Percentiles rank a stretch among this genome's conserved stretches.
Conservation (phyloP, 2,329 filamentous ascomycete species). For the Colletotrichum sp. region DNA sequence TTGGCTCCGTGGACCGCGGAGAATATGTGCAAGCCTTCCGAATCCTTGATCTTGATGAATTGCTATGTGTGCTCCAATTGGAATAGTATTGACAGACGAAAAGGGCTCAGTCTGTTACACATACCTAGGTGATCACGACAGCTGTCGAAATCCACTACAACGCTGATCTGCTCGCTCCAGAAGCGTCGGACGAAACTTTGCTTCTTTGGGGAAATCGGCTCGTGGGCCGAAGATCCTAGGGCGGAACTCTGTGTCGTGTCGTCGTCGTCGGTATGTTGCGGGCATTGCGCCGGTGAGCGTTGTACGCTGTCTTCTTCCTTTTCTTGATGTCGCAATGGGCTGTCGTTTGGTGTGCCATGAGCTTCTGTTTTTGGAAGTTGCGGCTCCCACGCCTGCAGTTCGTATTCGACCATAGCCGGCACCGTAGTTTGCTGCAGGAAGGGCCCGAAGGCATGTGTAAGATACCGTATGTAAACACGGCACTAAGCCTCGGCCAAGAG, state of each 20-base stretch:
- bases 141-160: slow-evolving; percentile 52
- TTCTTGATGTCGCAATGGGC: not conserved
- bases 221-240: not conserved
- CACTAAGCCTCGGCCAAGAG: not conserved
- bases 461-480: not conserved
- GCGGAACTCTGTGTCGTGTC: not conserved
- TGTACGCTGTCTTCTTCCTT: not conserved
- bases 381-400: not conserved
- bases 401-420: not conserved
- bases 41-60: not conserved
- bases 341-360: not conserved
- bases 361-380: not conserved
- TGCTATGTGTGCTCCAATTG: not conserved
- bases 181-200: slow-evolving; percentile 29
- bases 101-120: no score
- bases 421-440: not conserved
- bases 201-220: not conserved
- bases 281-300: not conserved
- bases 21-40: not conserved
- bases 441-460: not conserved
- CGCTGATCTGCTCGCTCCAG: slow-evolving; percentile 54
- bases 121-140: slow-evolving; percentile 63
- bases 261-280: not conserved
- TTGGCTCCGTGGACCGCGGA: not conserved
- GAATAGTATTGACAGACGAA: not conserved